These are phyloP conservation scores for Teunomyces aglyptinius DNA, from an alignment of 805 yeast genomes.

Conservation along the genomic window DNA sequence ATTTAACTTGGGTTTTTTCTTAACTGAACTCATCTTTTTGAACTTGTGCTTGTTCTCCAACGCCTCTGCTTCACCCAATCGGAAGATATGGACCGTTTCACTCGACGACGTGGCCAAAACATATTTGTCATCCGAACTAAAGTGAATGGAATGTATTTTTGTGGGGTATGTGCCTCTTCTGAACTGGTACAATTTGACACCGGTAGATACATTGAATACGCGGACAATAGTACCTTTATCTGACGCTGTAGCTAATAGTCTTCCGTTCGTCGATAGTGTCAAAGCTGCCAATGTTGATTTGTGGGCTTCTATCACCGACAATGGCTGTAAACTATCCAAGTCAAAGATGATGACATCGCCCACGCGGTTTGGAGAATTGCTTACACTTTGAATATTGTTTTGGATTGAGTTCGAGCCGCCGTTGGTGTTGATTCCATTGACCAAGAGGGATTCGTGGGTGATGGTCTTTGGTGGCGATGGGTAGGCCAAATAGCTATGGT, in stretches of 20 bases:
- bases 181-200: conserved; percentile 65
- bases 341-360: conserved; percentile 83
- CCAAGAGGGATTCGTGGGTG: conserved; percentile 41
- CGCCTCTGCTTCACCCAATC: conserved; percentile 56
- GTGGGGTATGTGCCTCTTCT: conserved; percentile 88
- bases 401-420: conserved; percentile 40
- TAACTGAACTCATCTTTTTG: conserved; percentile 16
- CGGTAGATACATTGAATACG: conserved; percentile 68
- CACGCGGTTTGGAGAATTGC: conserved; percentile 43
- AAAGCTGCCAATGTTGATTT: conserved; percentile 70
- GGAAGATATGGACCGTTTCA: conserved; percentile 90
- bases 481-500: conserved; percentile 59
- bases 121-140: conserved; percentile 66
- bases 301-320: conserved; percentile 85
- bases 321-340: conserved; percentile 66
- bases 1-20: conserved; percentile 10
- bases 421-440: conserved; percentile 39
- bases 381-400: conserved; percentile 40
- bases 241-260: conserved; percentile 83
- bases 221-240: conserved; percentile 87
- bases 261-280: conserved; percentile 71
- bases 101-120: conserved; percentile 85
- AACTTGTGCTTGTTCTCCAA: conserved; percentile 36
- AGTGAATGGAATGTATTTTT: conserved; percentile 69
- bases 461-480: conserved; percentile 71